Evolutionary conservation across 768 basidiomycete species (phyloP), one percentile per base, ranked within the genome.

Genomic region (Suillus luteus): DNA sequence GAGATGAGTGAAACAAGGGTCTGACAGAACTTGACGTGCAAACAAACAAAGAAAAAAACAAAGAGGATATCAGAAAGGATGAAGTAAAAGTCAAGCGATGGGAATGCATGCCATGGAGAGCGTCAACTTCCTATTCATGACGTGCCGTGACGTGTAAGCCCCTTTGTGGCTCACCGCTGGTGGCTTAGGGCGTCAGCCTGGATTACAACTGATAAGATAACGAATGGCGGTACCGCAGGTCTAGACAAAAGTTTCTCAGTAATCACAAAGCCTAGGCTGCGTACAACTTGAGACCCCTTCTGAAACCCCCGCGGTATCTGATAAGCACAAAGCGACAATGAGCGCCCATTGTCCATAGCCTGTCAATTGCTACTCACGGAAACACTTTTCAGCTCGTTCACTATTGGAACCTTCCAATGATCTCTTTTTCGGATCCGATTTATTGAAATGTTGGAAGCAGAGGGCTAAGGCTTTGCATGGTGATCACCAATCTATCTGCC

Each of bases 381-480:
- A 67, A 79, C 76, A 60, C 91, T 76, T 27, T 79, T 79, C 57
- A 83, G 82, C 70, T 84, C 85, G 61, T 81, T 70, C 0, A 83
- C 66, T 59, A 90, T 22, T 37, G 22, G 22, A 24, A 15, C 37
- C 81, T 0, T 55, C 37, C 33, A 7, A 35, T 35, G 33, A 35
- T 35, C 55, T 24, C 37, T 73, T 90, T 92, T 81, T 86, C 88
- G 77, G 90, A 92, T 19, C 78, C 78, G 64, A 87, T 70, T 63
- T 65, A 14, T 1, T 19, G 5, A 40, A 38, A 22, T n/a, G 22
- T 51, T 61, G 60, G 33, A 64, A 64, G 31, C n/a, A n/a, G 46
- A 31, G 59, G 2, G 24, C 22, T 31, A 63, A 51, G 14, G 31
- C 37, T 40, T 38, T 60, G 60, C 63, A 64, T 17, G 62, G 58